Percentiles rank a stretch among this genome's conserved stretches.
phyloP scores from a whole-genome alignment of 306 rosid species.

The Psophocarpus tetragonolobus region DNA sequence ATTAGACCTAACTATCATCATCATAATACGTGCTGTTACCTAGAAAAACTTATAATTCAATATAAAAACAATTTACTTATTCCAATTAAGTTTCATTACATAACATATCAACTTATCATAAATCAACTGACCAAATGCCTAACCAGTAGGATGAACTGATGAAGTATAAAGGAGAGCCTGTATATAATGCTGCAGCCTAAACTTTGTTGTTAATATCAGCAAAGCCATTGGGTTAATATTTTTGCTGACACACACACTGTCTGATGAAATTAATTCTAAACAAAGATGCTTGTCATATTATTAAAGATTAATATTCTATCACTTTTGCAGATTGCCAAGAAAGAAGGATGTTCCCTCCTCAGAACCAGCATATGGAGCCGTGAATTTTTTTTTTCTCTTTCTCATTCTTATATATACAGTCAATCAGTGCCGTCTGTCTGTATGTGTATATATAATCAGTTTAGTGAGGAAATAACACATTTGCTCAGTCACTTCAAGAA shows the following conservation, averaged over 20 bases:
- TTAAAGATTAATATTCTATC: neutral
- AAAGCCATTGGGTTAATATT: neutral
- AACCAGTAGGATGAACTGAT: neutral
- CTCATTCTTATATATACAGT: neutral
- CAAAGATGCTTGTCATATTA: neutral
- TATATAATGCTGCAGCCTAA: neutral
- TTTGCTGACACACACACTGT: neutral
- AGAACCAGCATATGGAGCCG: neutral
- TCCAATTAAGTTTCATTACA: neutral
- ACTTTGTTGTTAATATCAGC: neutral
- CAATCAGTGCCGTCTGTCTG: neutral
- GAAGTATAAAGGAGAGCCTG: neutral
- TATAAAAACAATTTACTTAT: neutral
- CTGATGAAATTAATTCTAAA: neutral
- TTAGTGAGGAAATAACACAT: neutral
- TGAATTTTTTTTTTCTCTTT: neutral
- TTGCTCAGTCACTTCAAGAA: neutral
- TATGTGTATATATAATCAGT: too few relatives aligned
- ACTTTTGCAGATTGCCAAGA: neutral
- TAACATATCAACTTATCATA: too few relatives aligned
- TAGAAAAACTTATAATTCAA: neutral
- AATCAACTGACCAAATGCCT: too few relatives aligned
- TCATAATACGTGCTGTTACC: neutral
- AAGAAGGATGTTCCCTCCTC: constrained; percentile 9
- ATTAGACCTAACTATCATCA: neutral